Conservation (phyloP, 2,329 filamentous ascomycete species). For the Colletotrichum australisinense region DNA sequence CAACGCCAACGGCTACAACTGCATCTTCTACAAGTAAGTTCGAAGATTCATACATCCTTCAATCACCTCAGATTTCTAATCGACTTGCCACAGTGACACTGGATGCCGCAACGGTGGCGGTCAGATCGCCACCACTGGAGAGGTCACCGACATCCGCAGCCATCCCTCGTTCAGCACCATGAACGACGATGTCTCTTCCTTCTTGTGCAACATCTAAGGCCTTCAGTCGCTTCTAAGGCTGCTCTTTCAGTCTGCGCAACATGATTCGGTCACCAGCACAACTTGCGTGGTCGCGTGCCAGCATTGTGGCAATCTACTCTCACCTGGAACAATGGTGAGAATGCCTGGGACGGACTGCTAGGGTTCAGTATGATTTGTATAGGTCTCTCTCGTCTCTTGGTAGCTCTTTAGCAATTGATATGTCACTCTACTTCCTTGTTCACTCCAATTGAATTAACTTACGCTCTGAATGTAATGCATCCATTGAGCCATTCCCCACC, state of each 20-base stretch:
- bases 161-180: constrained; percentile 19
- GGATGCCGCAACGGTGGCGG: constrained; percentile 23
- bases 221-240: neutral
- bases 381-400: neutral
- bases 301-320: neutral
- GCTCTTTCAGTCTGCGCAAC: neutral
- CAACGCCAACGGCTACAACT: constrained; percentile 24
- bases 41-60: neutral
- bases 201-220: constrained; percentile 21
- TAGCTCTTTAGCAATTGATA: neutral
- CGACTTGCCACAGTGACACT: neutral
- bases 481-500: neutral
- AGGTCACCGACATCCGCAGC: constrained; percentile 18
- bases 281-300: neutral
- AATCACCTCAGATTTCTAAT: neutral
- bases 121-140: constrained; percentile 22
- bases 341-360: neutral
- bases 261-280: neutral
- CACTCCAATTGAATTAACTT: neutral
- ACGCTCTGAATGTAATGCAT: neutral
- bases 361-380: neutral
- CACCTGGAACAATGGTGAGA: neutral
- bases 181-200: constrained; percentile 34
- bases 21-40: constrained; percentile 27
- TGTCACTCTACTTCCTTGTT: neutral